These are phyloP conservation scores for Abrus precatorius DNA, from an alignment of 306 rosid species.

Conservation along the genomic window DNA sequence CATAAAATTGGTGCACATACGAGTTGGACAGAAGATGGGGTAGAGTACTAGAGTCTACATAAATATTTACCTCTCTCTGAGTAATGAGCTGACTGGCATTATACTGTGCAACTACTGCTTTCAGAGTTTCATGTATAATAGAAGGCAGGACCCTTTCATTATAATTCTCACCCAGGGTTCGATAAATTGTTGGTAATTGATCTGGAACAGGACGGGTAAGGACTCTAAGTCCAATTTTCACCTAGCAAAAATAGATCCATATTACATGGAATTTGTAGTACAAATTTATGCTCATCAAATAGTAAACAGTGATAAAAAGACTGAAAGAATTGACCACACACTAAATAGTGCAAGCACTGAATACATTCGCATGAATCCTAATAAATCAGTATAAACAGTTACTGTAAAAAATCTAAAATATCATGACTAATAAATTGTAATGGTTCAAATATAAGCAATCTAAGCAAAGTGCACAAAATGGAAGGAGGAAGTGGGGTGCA, in stretches of 20 bases:
- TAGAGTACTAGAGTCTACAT: not conserved
- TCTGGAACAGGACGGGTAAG: conserved; percentile 79
- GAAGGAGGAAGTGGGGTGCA: not conserved
- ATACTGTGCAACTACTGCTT: conserved; percentile 86
- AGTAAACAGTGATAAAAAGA: not conserved
- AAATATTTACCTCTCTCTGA: conserved; percentile 80
- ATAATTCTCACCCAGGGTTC: conserved; percentile 79
- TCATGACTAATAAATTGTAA: not conserved
- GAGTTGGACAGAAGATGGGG: not conserved
- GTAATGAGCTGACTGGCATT: conserved; percentile 95
- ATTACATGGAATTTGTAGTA: not conserved
- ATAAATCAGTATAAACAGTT: not conserved
- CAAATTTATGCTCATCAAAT: conserved; percentile 1
- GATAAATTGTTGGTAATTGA: conserved; percentile 75
- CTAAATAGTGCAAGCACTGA: conserved; percentile 1
- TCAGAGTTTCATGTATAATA: conserved; percentile 84
- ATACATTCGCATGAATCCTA: not conserved
- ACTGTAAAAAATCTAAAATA: conserved; percentile 42
- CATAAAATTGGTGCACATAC: not conserved
- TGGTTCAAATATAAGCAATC: conserved; percentile 28
- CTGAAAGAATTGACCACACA: conserved; percentile 4
- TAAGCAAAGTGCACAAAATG: not conserved
- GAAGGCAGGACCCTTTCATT: conserved; percentile 83
- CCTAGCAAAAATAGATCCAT: conserved; percentile 57
- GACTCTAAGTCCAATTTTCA: conserved; percentile 81